These are phyloP conservation scores for Fraxinus nigra DNA, from an alignment of 305 asterid genomes.

Conservation along the genomic window DNA sequence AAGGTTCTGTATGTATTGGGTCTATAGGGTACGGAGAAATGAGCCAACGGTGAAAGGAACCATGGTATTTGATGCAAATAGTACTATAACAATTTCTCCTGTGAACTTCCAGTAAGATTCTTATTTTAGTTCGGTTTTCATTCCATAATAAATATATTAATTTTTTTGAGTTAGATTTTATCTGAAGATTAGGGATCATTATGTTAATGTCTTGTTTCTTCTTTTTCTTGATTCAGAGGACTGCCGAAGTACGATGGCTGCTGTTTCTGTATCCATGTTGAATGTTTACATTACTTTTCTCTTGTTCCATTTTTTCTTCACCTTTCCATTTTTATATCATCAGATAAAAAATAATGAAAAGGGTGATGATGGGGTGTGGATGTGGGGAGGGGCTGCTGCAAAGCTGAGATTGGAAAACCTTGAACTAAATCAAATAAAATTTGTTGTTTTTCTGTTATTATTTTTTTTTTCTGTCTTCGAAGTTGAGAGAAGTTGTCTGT, in stretches of 20 bases:
- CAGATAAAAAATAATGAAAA: constrained; percentile 9
- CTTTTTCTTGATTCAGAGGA: constrained; percentile 58
- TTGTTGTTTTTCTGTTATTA: not conserved
- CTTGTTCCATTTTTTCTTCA: not conserved
- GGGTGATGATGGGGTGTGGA: not conserved
- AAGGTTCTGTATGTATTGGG: constrained; percentile 25
- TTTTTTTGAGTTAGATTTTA: not conserved
- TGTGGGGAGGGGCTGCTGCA: not conserved
- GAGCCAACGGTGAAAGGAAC: constrained; percentile 89
- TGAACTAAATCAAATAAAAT: not conserved
- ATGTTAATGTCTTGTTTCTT: constrained; percentile 20
- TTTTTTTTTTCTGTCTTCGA: not conserved
- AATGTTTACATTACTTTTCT: constrained; percentile 5
- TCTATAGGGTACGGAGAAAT: constrained; percentile 74
- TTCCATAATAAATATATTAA: not conserved
- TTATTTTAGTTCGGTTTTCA: constrained; percentile 19
- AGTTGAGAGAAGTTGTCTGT: constrained; percentile 4
- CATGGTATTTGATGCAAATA: constrained; percentile 81
- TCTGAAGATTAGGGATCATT: not conserved
- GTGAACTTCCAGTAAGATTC: constrained; percentile 89
- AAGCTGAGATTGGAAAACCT: constrained; percentile 13
- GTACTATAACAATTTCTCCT: constrained; percentile 89
- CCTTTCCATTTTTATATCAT: not conserved
- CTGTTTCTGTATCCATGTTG: constrained; percentile 91
- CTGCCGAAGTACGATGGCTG: constrained; percentile 91